Percentiles rank a stretch among this genome's conserved stretches.
Conservation (phyloP, 2,329 filamentous ascomycete genomes). For the Massarina eburnea region DNA sequence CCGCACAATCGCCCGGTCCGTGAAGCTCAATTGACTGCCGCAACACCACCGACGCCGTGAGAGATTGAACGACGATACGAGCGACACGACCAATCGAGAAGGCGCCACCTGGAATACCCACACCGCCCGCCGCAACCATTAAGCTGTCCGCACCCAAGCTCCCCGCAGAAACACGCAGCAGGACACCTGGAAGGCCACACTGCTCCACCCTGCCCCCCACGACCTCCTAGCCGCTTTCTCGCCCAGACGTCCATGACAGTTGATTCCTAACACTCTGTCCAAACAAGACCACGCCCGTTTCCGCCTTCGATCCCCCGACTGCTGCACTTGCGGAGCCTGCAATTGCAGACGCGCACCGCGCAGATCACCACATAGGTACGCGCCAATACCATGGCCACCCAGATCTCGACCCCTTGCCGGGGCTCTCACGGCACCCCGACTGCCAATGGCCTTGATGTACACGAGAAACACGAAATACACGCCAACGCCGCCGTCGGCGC, state of each 20-base stretch:
- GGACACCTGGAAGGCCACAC: background rate
- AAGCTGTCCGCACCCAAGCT: too few relatives aligned
- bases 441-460: conserved; percentile 2
- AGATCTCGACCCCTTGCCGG: conserved; percentile 6
- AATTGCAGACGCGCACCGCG: background rate
- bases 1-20: too few relatives aligned
- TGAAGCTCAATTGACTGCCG: too few relatives aligned
- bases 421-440: conserved; percentile 5
- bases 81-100: too few relatives aligned
- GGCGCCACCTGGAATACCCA: too few relatives aligned
- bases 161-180: conserved; percentile 3
- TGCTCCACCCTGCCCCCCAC: background rate
- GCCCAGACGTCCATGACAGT: conserved; percentile 2
- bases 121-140: too few relatives aligned
- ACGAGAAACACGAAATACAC: conserved; percentile 10
- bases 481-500: conserved; percentile 12
- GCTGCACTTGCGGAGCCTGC: background rate
- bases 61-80: too few relatives aligned
- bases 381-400: conserved; percentile 9
- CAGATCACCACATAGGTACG: too few relatives aligned
- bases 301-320: background rate
- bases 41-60: too few relatives aligned
- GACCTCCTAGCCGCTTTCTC: background rate
- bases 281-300: conserved; percentile 8
- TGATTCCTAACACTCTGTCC: conserved; percentile 3